These are phyloP conservation scores for Sugiyamaella sp. DNA, from an alignment of 1,139 yeast species.

Conservation along the genomic window DNA sequence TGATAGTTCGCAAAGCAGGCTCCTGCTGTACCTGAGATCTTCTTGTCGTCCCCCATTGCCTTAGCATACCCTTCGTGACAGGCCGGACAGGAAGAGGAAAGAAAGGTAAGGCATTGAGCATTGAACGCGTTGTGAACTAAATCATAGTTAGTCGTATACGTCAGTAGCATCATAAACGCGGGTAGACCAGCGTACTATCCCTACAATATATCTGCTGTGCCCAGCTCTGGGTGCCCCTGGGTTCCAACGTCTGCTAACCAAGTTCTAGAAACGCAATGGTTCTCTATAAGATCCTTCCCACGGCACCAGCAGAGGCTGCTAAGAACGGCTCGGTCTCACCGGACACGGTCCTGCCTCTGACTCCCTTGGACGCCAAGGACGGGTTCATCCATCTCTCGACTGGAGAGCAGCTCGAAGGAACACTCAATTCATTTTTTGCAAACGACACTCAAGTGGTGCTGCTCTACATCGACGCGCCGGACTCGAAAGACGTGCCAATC, in stretches of 20 bases:
- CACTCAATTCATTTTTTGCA: conserved; percentile 33
- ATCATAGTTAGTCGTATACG: neutral
- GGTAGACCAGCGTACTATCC: neutral
- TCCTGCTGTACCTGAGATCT: too few relatives aligned
- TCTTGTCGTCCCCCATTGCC: too few relatives aligned
- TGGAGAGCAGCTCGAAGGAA: conserved; percentile 33
- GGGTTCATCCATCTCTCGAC: conserved; percentile 40
- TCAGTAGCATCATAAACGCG: neutral
- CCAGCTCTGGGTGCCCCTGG: neutral
- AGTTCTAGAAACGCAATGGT: neutral
- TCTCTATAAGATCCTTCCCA: conserved; percentile 35
- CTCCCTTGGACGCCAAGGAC: conserved; percentile 37
- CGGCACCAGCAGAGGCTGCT: conserved; percentile 36
- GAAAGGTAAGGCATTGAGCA: too few relatives aligned
- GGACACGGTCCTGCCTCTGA: conserved; percentile 33
- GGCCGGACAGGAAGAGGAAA: too few relatives aligned
- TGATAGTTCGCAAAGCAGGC: too few relatives aligned
- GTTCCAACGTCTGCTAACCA: neutral
- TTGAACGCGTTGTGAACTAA: too few relatives aligned
- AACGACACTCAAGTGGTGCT: conserved; percentile 31
- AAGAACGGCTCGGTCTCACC: conserved; percentile 32
- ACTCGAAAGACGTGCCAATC: conserved; percentile 28
- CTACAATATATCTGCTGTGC: too few relatives aligned
- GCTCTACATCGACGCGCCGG: conserved; percentile 35
- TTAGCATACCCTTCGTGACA: too few relatives aligned